Percentiles rank a stretch among this genome's conserved stretches.
Evolutionary conservation across 2,329 filamentous ascomycete species (phyloP).

Genomic region (Chalara sp.): DNA sequence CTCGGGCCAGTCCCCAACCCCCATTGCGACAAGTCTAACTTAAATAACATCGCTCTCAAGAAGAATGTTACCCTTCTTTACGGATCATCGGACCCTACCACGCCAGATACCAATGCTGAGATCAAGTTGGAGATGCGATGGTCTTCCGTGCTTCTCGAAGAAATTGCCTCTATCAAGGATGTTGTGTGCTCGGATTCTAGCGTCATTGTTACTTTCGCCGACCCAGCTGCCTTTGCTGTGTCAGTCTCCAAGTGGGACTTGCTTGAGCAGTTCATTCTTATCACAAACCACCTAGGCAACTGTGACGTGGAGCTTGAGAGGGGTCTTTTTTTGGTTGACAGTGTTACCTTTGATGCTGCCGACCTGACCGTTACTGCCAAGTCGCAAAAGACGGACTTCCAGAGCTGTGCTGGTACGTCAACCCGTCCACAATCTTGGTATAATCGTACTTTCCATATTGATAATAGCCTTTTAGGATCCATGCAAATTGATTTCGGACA

Average conservation of each 20-base stretch:
- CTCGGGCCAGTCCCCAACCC: no score
- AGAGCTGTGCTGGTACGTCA: constrained; percentile 29
- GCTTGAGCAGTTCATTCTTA: constrained; percentile 26
- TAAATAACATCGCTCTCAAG: no score
- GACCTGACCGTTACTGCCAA: constrained; percentile 26
- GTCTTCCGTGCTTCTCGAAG: no score
- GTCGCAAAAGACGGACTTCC: constrained; percentile 27
- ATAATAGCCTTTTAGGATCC: no score
- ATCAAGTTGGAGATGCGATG: no score
- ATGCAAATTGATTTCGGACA: no score
- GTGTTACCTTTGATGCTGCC: constrained; percentile 22
- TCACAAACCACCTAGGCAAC: constrained; percentile 36
- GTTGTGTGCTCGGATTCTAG: constrained; percentile 24
- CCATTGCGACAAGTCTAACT: no score
- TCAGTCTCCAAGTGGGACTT: constrained; percentile 19
- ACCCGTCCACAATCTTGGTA: no score
- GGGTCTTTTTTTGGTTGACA: constrained; percentile 31
- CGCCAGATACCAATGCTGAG: no score
- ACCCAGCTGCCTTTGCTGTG: constrained; percentile 18
- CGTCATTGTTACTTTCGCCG: constrained; percentile 22
- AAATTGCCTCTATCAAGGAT: constrained; percentile 20
- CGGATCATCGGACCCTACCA: no score
- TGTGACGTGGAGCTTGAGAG: constrained; percentile 34
- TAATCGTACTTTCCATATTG: no score
- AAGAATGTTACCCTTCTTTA: no score